Evolutionary conservation across 805 yeast genomes (phyloP), one percentile per base, ranked within the genome.

Genomic region (Candida arabinofermentans): DNA sequence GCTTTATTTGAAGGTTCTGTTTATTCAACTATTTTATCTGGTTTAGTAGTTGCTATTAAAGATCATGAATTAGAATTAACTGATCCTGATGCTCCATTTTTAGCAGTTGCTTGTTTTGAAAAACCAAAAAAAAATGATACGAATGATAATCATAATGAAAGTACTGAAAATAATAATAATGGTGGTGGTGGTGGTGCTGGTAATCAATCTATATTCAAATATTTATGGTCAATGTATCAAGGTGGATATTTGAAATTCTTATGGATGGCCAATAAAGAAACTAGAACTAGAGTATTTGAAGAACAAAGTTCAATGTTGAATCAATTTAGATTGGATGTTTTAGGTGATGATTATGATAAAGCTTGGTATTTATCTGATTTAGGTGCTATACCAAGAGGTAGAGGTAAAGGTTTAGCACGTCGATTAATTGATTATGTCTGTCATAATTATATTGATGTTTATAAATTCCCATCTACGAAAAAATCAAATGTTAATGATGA

Each of bases 301-400:
- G 81, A 74, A 48, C 78, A 73, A 46, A 65, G 69, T 48, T 71
- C 73, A 27, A 64, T 70, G 38, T 66, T 78, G 49, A 67, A 63
- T 26, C 59, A 69, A 26, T 70, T 69, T 40, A 67, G 77, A 46
- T 57, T 62, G 35, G 66, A 67, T 16, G 72, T 72, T 13, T 58
- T 79, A 39, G 68, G 70, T 19, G 66, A 67, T 4, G 62, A 64
- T 14, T 60, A 57, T 36, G 61, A 59, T 34, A 55, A 64, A 33
- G 59, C 76, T 39, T 79, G 83, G 83, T 79, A 79, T 55, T 64
- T 79, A 47, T 68, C 74, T 35, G 83, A 79, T 55, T 66, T 79
- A 40, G 83, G 83, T 32, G 76, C 79, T 19, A 63, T 74, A 34
- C 80, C 81, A 7, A 57, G 69, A 31, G 79, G 79, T 62, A 65